Base-by-base conservation (phyloP, 1,139 yeast genomes). In the Suhomyces terraborum region DNA sequence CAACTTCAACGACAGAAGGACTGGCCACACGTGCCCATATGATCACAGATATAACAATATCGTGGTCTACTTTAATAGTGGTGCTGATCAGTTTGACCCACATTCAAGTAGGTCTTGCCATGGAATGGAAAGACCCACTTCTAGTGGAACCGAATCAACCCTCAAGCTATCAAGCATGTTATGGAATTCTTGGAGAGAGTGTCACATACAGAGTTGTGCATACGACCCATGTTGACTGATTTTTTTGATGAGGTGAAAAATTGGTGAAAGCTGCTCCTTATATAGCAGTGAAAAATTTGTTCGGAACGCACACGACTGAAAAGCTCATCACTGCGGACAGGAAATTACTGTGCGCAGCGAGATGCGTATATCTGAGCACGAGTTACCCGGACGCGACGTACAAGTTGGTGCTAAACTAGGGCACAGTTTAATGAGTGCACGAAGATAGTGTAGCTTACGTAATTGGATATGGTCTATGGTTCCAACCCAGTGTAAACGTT, bases 181-280 rank as follows among this genome's bases (percentile, higher is more conserved):
- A 49, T 47, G 50, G 42, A 39, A 40, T 38, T 38, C 21, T 19
- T 35, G 34, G 12, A 6, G 27, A 12, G 13, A 16, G 42, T 35
- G 20, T 58, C 71, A 81, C 87, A 78, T 81, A 81, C 87, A 70
- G 80, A 66, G 73, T 85, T 79, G 77, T 82, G 88, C 81, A 81
- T 77, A 79, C 88, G 85, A 82, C 84, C 88, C 87, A 82, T 82
- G 67, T 73, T 78, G 76, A 69, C 67, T 67, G 73, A 62, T 73
- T 62, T 55, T 58, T 57, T 47, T 54, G 53, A 43, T 41, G 46
- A 31, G 24, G 13, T 14, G 13, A 5, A 22, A 31, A 9, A 24
- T 13, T 18, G 17, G 43, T 26, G 19, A 25, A 24, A 17, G 32
- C 5, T 19, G 16, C 22, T 16, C 26, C 29, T 42, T 41, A 33